Percentiles rank a stretch among this genome's conserved stretches.
These are phyloP conservation scores for Ganoderma sp. DNA, from an alignment of 1,284 basidiomycete genomes.

Conservation along the genomic window DNA sequence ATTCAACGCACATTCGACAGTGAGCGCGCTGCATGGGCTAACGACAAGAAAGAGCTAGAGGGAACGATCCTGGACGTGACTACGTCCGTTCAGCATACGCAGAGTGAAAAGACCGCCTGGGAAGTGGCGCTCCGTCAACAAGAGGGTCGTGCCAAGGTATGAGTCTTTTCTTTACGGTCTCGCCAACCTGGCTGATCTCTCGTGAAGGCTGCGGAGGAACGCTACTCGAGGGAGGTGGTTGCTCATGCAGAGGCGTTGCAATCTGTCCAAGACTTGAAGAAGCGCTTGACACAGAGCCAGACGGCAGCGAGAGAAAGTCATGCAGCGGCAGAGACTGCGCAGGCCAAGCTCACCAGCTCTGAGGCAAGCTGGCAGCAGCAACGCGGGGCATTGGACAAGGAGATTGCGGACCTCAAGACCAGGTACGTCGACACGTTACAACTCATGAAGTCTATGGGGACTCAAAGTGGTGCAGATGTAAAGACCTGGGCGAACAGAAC, in stretches of 20 bases:
- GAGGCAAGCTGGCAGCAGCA: constrained; percentile 84
- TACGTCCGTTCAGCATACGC: constrained; percentile 68
- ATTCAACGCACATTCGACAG: constrained; percentile 68
- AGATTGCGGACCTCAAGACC: constrained; percentile 71
- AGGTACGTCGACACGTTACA: constrained; percentile 51
- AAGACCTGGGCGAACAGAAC: constrained; percentile 83
- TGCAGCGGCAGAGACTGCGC: constrained; percentile 72
- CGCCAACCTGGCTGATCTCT: background rate
- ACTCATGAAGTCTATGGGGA: background rate
- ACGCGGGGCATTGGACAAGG: constrained; percentile 77
- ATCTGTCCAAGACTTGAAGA: constrained; percentile 66
- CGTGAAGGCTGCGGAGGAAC: constrained; percentile 74
- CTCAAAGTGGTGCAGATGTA: constrained; percentile 53
- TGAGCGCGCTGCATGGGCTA: constrained; percentile 71
- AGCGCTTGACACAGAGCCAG: constrained; percentile 61
- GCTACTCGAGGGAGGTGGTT: constrained; percentile 81
- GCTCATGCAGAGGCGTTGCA: constrained; percentile 86
- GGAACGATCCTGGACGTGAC: constrained; percentile 79
- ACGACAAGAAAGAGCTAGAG: constrained; percentile 82
- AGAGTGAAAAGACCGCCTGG: constrained; percentile 65
- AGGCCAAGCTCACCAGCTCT: constrained; percentile 70
- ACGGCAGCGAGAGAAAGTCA: constrained; percentile 59
- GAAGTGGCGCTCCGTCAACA: constrained; percentile 70
- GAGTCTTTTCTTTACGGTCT: too few species aligned
- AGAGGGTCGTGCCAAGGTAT: constrained; percentile 74